Percentiles rank a stretch among this genome's conserved stretches.
These are phyloP conservation scores for Fraxinus platypoda DNA, from an alignment of 305 asterid genomes.

Conservation along the genomic window DNA sequence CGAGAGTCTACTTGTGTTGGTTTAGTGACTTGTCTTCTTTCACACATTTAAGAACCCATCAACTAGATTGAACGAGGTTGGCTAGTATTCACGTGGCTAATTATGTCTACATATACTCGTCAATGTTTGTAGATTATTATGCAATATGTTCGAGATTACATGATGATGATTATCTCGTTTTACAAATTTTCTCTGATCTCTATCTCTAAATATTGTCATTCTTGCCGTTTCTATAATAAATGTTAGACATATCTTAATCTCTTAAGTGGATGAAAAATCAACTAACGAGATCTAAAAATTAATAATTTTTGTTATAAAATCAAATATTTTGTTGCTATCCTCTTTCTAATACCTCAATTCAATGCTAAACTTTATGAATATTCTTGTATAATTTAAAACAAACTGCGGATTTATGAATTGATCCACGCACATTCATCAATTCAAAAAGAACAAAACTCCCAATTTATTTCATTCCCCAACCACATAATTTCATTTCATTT, in stretches of 20 bases:
- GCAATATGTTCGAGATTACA: not conserved
- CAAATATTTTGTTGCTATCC: not conserved
- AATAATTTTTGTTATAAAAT: too few species aligned
- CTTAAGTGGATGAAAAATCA: not conserved
- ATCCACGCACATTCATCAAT: not conserved
- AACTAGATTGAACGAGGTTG: too few species aligned
- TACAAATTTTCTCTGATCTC: not conserved
- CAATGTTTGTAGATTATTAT: too few species aligned
- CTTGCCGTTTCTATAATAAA: not conserved
- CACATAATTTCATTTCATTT: not conserved
- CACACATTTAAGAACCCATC: too few species aligned
- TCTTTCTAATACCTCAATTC: not conserved
- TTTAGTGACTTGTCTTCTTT: too few species aligned
- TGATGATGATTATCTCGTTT: not conserved
- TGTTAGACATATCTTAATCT: not conserved
- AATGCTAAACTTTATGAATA: not conserved
- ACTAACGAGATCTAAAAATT: not conserved
- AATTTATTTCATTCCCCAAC: not conserved
- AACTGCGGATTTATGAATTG: not conserved
- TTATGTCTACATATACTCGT: not conserved
- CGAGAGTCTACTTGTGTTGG: too few species aligned
- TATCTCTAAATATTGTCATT: not conserved
- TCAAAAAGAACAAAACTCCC: not conserved
- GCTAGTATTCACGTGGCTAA: not conserved
- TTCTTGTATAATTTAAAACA: not conserved